A percentile compares a stretch with the other conserved stretches of the same genome.
Conservation (phyloP, 164 flowering plant genomes). For the Hamamelis virginiana region DNA sequence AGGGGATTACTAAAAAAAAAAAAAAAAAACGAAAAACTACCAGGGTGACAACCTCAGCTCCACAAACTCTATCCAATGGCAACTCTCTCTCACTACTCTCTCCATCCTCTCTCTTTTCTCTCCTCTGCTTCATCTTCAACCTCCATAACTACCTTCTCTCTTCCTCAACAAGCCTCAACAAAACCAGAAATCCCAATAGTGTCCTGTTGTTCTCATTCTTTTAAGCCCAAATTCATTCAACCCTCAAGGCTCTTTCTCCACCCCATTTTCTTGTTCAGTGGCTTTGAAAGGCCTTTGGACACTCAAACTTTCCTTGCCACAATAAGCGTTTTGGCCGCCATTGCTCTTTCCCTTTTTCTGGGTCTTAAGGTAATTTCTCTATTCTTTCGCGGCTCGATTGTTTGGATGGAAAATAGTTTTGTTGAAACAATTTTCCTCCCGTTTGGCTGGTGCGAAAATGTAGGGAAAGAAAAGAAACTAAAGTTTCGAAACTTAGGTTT, state of each 20-base stretch:
- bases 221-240: conserved; percentile 5
- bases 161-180: conserved; percentile 3
- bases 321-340: conserved; percentile 73
- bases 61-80: conserved; percentile 34
- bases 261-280: conserved; percentile 49
- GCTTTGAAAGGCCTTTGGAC: conserved; percentile 51
- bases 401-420: background rate
- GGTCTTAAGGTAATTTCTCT: conserved; percentile 64
- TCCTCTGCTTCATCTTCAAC: conserved; percentile 21
- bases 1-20: too few relatives aligned
- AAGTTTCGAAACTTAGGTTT: too few relatives aligned
- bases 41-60: background rate
- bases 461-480: too few relatives aligned
- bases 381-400: background rate
- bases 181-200: conserved; percentile 17
- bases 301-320: conserved; percentile 73
- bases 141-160: conserved; percentile 13
- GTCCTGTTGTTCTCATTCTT: conserved; percentile 2
- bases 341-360: conserved; percentile 77
- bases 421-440: background rate
- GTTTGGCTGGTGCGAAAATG: background rate
- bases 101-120: conserved; percentile 22
- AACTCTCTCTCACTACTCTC: conserved; percentile 31
- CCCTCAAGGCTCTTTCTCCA: conserved; percentile 34
- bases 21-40: too few relatives aligned